These are phyloP conservation scores for Angomonas deanei DNA, from an alignment of 208 protist genomes.

Conservation along the genomic window DNA sequence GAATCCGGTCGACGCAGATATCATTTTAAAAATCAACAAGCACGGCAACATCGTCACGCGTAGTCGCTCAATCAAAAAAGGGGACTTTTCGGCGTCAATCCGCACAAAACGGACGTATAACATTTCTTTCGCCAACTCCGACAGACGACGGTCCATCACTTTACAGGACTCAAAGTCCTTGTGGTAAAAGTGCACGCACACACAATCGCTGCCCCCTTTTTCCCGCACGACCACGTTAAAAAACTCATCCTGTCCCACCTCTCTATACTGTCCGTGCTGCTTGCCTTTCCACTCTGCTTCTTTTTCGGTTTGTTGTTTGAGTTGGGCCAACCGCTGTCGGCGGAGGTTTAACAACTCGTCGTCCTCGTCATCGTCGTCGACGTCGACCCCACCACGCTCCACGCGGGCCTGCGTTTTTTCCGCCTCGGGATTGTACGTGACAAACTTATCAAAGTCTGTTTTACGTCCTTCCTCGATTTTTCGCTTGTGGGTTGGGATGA, in stretches of 20 bases:
- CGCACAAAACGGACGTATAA: constrained; percentile 91
- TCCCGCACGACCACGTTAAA: constrained; percentile 89
- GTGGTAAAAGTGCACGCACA: constrained; percentile 93
- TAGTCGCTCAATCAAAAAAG: constrained; percentile 93
- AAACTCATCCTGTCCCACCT: constrained; percentile 92
- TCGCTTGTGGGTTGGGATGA: constrained; percentile 81
- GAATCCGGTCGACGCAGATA: constrained; percentile 89
- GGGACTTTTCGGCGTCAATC: constrained; percentile 91
- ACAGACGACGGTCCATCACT: constrained; percentile 92
- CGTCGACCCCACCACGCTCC: constrained; percentile 27
- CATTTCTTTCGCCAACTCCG: constrained; percentile 70
- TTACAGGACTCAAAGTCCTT: constrained; percentile 95
- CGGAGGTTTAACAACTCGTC: constrained; percentile 71
- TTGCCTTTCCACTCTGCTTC: constrained; percentile 80
- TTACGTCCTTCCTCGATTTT: constrained; percentile 6
- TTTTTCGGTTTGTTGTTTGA: constrained; percentile 55
- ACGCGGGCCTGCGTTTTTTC: constrained; percentile 36
- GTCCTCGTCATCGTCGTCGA: constrained; percentile 66
- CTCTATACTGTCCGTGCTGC: constrained; percentile 90
- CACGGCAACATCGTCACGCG: constrained; percentile 89
- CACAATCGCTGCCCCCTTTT: constrained; percentile 83
- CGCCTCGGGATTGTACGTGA: constrained; percentile 67
- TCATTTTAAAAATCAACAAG: constrained; percentile 93
- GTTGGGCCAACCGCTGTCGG: constrained; percentile 45
- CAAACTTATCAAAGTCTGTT: constrained; percentile 20